Conservation (phyloP, 352 stramenopile genomes). For the Pythium chondricola region DNA sequence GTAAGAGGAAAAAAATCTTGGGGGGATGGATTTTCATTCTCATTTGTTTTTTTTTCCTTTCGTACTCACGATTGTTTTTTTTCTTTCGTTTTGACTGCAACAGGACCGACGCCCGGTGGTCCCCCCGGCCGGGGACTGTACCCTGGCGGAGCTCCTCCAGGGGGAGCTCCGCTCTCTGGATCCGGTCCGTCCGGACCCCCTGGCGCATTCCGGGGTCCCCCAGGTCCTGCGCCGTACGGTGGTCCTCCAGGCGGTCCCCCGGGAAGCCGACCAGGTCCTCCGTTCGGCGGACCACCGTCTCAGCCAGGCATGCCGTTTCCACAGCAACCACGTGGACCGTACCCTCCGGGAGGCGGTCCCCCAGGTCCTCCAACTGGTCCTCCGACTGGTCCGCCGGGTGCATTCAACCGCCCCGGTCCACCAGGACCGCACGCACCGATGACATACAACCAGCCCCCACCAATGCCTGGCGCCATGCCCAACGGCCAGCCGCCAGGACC, state of each 20-base stretch:
- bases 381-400: conserved; percentile 11
- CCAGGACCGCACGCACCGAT: conserved; percentile 1
- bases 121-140: conserved; percentile 19
- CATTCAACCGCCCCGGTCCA: conserved; percentile 3
- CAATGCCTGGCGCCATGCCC: conserved; percentile 6
- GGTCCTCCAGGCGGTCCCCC: conserved; percentile 16
- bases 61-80: background rate
- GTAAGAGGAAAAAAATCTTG: conserved; percentile 5
- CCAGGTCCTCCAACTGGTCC: conserved; percentile 6
- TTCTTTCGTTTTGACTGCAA: too few species aligned
- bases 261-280: conserved; percentile 15
- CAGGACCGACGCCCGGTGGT: conserved; percentile 10
- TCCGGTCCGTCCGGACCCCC: conserved; percentile 4
- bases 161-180: conserved; percentile 1
- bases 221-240: conserved; percentile 12
- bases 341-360: conserved; percentile 1
- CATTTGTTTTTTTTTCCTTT: background rate
- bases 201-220: conserved; percentile 7
- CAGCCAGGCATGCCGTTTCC: conserved; percentile 7
- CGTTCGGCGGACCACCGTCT: conserved; percentile 16
- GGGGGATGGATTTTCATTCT: background rate
- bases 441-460: conserved; percentile 8
- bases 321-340: background rate
- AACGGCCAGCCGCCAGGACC: conserved; percentile 3
- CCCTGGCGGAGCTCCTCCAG: conserved; percentile 15